A percentile compares a stretch with the other conserved stretches of the same genome.
phyloP scores from a whole-genome alignment of 495 filamentous ascomycete species.

The Penicillium canescens region DNA sequence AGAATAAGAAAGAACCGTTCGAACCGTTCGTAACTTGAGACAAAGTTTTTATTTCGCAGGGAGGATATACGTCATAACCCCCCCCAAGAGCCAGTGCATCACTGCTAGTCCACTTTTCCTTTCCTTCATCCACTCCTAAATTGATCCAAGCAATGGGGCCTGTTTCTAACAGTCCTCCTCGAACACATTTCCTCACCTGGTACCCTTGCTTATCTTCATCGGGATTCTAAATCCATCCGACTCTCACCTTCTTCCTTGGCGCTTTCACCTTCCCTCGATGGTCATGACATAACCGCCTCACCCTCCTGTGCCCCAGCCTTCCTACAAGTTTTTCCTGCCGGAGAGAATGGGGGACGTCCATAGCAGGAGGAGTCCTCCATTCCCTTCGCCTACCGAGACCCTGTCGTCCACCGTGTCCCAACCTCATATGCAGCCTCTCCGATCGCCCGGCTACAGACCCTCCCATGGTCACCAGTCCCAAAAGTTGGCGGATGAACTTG shows the following conservation, averaged over 20 bases:
- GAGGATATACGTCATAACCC: constrained; percentile 39
- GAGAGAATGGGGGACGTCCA: constrained; percentile 42
- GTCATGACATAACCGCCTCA: constrained; percentile 39
- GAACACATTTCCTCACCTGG: constrained; percentile 7
- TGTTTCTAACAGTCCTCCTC: constrained; percentile 17
- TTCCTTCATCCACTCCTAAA: constrained; percentile 21
- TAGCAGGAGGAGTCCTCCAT: constrained; percentile 43
- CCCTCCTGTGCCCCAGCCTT: constrained; percentile 35
- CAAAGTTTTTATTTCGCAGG: constrained; percentile 17
- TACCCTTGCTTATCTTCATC: constrained; percentile 2
- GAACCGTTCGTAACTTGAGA: background rate
- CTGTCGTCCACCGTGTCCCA: constrained; percentile 31
- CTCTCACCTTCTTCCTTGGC: background rate
- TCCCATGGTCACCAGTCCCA: constrained; percentile 17
- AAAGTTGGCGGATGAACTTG: constrained; percentile 20
- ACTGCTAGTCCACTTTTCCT: constrained; percentile 29
- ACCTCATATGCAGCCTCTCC: constrained; percentile 29
- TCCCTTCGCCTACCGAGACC: constrained; percentile 45
- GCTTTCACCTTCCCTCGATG: constrained; percentile 19
- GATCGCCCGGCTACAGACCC: constrained; percentile 23
- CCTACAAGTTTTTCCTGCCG: constrained; percentile 34
- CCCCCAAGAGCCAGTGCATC: constrained; percentile 33
- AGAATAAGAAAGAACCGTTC: background rate
- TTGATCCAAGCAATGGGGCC: constrained; percentile 34
- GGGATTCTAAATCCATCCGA: constrained; percentile 11